Conservation (phyloP, 177 flowering plant species). For the Tripterygium wilfordii region DNA sequence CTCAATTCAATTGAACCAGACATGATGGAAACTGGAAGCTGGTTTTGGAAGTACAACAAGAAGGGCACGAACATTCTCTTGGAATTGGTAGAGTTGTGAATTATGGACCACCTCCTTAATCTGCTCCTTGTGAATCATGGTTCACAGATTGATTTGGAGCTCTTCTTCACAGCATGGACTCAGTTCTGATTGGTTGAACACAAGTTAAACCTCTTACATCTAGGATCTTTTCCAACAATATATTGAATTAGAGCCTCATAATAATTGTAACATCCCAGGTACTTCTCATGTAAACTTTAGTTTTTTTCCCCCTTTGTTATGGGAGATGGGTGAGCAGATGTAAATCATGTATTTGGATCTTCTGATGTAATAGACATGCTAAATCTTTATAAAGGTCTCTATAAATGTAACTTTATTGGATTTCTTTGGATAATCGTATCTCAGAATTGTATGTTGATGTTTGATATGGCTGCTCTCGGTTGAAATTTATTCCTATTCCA, state of each 20-base stretch:
- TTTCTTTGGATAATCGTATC: too few species aligned
- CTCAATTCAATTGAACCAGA: constrained; percentile 44
- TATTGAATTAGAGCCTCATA: constrained; percentile 2
- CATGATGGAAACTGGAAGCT: constrained; percentile 71
- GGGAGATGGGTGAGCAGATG: not conserved
- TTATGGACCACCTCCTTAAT: constrained; percentile 4
- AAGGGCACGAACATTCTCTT: constrained; percentile 49
- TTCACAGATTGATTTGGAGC: constrained; percentile 36
- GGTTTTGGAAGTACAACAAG: constrained; percentile 82
- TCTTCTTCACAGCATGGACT: constrained; percentile 2
- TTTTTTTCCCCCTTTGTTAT: not conserved
- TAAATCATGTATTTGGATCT: not conserved
- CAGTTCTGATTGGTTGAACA: constrained; percentile 40
- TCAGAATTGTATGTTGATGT: too few species aligned
- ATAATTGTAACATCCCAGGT: not conserved
- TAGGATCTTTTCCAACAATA: constrained; percentile 1
- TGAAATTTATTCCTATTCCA: too few species aligned
- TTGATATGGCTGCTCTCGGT: too few species aligned
- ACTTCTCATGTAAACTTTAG: constrained; percentile 2
- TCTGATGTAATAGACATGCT: too few species aligned
- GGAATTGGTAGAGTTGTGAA: constrained; percentile 60
- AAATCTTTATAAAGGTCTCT: too few species aligned
- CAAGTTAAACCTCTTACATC: constrained; percentile 37
- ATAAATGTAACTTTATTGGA: too few species aligned
- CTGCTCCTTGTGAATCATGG: constrained; percentile 44